phyloP scores from a whole-genome alignment of 345 rosid genomes.

The Euphorbia tirucalli region DNA sequence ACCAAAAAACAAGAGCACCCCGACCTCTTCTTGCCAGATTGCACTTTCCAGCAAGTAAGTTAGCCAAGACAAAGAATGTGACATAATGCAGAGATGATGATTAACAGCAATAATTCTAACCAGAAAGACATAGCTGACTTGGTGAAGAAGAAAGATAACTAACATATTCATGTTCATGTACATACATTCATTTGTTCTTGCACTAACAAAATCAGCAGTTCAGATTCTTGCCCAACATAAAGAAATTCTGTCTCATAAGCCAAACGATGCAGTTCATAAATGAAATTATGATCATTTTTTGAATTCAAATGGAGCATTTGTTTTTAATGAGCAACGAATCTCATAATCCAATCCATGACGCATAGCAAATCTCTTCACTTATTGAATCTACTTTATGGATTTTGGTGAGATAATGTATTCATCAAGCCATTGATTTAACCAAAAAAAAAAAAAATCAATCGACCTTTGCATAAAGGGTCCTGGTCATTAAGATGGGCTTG shows the following conservation, averaged over 20 bases:
- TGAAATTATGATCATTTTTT: slow-evolving; percentile 12
- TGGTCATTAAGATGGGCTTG: no score
- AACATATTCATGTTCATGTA: slow-evolving; percentile 38
- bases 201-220: slow-evolving; percentile 23
- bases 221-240: slow-evolving; percentile 9
- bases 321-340: slow-evolving; percentile 16
- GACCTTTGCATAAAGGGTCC: no score
- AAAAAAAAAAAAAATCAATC: neutral
- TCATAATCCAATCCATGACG: no score
- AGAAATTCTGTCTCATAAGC: slow-evolving; percentile 3
- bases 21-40: slow-evolving; percentile 75
- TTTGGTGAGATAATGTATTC: no score
- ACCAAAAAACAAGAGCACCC: slow-evolving; percentile 68
- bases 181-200: slow-evolving; percentile 35
- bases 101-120: slow-evolving; percentile 15
- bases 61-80: slow-evolving; percentile 35
- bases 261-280: slow-evolving; percentile 20
- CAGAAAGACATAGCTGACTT: slow-evolving; percentile 22
- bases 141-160: slow-evolving; percentile 25
- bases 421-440: no score
- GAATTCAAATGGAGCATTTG: slow-evolving; percentile 42
- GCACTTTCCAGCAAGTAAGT: slow-evolving; percentile 64
- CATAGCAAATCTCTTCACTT: no score
- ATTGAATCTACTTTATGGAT: no score
- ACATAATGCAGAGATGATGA: slow-evolving; percentile 9